Evolutionary conservation across 1,284 basidiomycete species (phyloP), one percentile per base, ranked within the genome.

Genomic region (Peniophora sp.): DNA sequence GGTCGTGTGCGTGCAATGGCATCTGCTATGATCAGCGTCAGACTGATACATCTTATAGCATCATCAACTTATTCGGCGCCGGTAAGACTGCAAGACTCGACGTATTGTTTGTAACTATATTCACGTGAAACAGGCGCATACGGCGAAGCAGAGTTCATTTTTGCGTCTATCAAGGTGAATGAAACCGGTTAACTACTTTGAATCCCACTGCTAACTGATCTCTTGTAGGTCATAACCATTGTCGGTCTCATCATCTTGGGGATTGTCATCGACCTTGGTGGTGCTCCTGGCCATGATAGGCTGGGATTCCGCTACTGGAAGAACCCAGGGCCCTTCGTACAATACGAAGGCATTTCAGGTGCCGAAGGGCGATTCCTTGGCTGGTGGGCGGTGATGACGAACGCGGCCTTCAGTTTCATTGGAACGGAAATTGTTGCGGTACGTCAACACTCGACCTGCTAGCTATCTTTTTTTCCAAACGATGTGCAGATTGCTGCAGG

Each of bases 391-490:
- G 82, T 83, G 34, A 71, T 84, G 69, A 78, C 80, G 1, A 81
- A 86, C 58, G 89, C 90, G 9, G 89, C 89, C 1, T 94, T 94
- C 73, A 87, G 85, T 11, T 93, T 84, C 71, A 81, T 83, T 55
- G 78, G 82, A 47, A 92, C 90, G 9, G 92, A 95, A 65, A 87
- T 94, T 55, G 87, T 94, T 41, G 91, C 89, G 35, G 83, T 93
- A 66, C 76, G 84, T 63, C 69, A 65, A 72, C 12, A 41, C 22
- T 27, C 52, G 27, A 22, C 32, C 10, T 45, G 8, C 34, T 23
- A 52, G 10, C 45, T 12, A 25, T 14, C 3, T 25, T 35, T 48
- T 41, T 8, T 41, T n/a, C 5, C 12, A 6, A 32, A 32, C 27
- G 27, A 6, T 41, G 39, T n/a, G 17, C 56, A 80, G 77, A 84